Percentiles rank a stretch among this genome's conserved stretches.
Conservation (phyloP, 2,329 filamentous ascomycete species). For the Helotiales sp. region DNA sequence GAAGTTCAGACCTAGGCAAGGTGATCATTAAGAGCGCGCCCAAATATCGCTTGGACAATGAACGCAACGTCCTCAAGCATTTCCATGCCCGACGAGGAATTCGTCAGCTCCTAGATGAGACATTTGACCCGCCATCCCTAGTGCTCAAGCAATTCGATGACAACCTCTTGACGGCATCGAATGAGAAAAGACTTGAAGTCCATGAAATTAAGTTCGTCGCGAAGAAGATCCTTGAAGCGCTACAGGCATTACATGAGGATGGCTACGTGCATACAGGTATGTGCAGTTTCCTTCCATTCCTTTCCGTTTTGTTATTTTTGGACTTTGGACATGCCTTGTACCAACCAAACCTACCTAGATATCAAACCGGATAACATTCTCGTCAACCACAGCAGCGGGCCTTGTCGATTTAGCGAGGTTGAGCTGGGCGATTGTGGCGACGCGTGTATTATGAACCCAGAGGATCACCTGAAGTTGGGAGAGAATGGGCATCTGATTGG, state of each 20-base stretch:
- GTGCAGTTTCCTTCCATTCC: conserved; percentile 8
- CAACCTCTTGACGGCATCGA: conserved; percentile 23
- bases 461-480: conserved; percentile 25
- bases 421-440: conserved; percentile 28
- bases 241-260: conserved; percentile 28
- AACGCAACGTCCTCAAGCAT: conserved; percentile 25
- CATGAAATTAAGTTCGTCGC: conserved; percentile 29
- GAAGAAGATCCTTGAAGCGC: conserved; percentile 27
- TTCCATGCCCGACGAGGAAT: conserved; percentile 19
- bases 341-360: conserved; percentile 32
- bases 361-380: conserved; percentile 45
- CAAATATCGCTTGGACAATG: conserved; percentile 24
- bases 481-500: conserved; percentile 26
- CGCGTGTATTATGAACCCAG: conserved; percentile 23
- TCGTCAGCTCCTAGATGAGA: conserved; percentile 27
- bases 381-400: conserved; percentile 25
- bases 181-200: conserved; percentile 14
- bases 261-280: conserved; percentile 33
- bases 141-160: conserved; percentile 29
- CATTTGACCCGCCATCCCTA: conserved; percentile 21
- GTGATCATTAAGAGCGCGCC: conserved; percentile 25
- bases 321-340: conserved; percentile 11
- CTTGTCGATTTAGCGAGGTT: conserved; percentile 15
- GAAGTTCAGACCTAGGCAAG: conserved; percentile 16
- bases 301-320: not conserved